Evolutionary conservation across 805 yeast genomes (phyloP).

Genomic region (Zygotorulaspora chibaensis): DNA sequence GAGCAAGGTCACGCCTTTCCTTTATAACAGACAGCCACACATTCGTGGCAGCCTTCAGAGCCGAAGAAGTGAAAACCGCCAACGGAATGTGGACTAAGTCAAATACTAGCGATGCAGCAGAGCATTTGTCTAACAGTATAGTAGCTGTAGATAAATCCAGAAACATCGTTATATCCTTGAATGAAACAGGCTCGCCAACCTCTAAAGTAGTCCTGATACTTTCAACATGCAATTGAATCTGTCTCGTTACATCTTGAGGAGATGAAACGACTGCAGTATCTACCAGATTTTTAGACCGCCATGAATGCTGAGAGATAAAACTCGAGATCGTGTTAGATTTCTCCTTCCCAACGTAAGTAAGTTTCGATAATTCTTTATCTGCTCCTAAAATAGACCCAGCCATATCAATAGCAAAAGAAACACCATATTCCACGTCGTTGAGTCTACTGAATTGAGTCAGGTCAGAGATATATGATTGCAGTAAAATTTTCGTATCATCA

Average conservation of each 20-base stretch:
- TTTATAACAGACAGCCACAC: conserved; percentile 78
- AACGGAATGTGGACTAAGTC: conserved; percentile 70
- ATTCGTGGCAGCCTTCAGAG: conserved; percentile 62
- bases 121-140: conserved; percentile 36
- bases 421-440: conserved; percentile 64
- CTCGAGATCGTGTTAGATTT: conserved; percentile 61
- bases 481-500: conserved; percentile 70
- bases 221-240: conserved; percentile 18
- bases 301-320: conserved; percentile 70
- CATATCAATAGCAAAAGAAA: conserved; percentile 86
- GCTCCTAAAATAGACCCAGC: conserved; percentile 67
- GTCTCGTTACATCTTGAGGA: conserved; percentile 24
- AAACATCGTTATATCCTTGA: conserved; percentile 38
- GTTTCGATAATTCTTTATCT: conserved; percentile 60
- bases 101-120: conserved; percentile 39
- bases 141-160: conserved; percentile 45
- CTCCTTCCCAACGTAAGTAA: conserved; percentile 36
- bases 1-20: conserved; percentile 55
- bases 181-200: conserved; percentile 20
- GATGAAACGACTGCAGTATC: conserved; percentile 33
- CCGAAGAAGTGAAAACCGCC: conserved; percentile 50
- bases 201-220: conserved; percentile 22
- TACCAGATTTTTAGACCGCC: conserved; percentile 49
- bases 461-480: conserved; percentile 70
- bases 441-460: conserved; percentile 35